Evolutionary conservation across 2,329 filamentous ascomycete species (phyloP), one percentile per base, ranked within the genome.

Genomic region (Tolypocladium endophyticum): DNA sequence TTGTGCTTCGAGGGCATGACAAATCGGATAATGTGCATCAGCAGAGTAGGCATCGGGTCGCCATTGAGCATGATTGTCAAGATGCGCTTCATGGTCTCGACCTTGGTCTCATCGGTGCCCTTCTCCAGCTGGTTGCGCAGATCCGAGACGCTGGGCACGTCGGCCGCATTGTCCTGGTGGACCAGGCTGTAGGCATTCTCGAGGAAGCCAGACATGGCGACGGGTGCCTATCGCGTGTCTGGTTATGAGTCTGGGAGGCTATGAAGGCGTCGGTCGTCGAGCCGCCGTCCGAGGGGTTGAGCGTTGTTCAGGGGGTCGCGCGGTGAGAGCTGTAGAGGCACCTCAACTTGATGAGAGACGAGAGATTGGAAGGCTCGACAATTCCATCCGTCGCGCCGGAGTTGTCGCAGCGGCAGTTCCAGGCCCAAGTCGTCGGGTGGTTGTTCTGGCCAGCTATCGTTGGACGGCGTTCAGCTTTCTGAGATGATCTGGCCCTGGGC

Each of bases 11-110:
- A 96, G 18, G 94, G 94, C 94, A 99, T 99, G 69, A 99, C 92
- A 74, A 99, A 99, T 74, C 94, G 91, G 75, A 99, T 99, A 71
- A 99, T 99, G 79, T 97, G 94, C 94, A 99, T 99, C 68, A 99
- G 86, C 25, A 99, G 82, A 67, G 92, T 87, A 33, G 92, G 89
- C 88, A 99, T 94, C 47, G 94, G 87, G 72, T 99, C 93, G 67
- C 94, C 94, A 74, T 97, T 97, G 71, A 99, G 85, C 94, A 99
- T 97, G 72, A 97, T 86, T 64, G 90, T 96, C 72, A 97, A 79
- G 73, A 99, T 92, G 79, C 87, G 89, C 86, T 94, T 95, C 91
- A 95, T 95, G 61, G 92, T 96, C 66, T 96, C 92, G 74, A 93
- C 82, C 81, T 97, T 97, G 71, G 84, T 87, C 76, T 96, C 92